Base-by-base conservation (phyloP, 768 basidiomycete genomes). In the Russula griseocarnosa region DNA sequence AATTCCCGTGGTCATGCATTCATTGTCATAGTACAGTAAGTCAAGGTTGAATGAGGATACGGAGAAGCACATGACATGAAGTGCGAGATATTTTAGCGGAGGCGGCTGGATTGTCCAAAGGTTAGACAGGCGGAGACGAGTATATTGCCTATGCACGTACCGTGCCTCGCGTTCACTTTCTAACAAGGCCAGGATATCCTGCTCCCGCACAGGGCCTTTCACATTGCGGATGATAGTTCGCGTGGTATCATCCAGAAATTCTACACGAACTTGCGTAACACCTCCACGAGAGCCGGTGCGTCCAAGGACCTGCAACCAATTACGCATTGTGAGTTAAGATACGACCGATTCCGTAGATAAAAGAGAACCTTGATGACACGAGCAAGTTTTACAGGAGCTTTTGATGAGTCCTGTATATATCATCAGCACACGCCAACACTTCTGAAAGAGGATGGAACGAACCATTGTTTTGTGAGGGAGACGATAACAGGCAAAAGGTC, bases 81-180 rank as follows among this genome's bases (percentile, higher is more conserved):
- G 28, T 52, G 42, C 50, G 16, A 49, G 24, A 11, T 26, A 36
- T 63, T 71, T 69, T 64, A 75, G 60, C 74, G 74, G 40, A 75
- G 74, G 63, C 74, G 74, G 61, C 74, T 75, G 53, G n/a, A 51
- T 32, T 55, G 49, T n/a, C 26, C 34, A 49, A 57, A 36, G 22
- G 46, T 62, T 56, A 58, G 16, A 55, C 20, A 50, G 40, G 40
- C 9, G 30, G 58, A n/a, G 11, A 55, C 22, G 53, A 62, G 34
- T 14, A 49, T 38, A 58, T 9, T 7, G 14, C 44, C 22, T n/a
- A 53, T 55, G 36, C 22, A 86, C 93, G 72, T 73, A 97, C 97
- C 97, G 92, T 72, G 97, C 97, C 82, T 99, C 97, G 79, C 97
- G 92, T 80, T 99, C 97, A 76, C 90, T 90, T 83, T 99, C 97